Conservation (phyloP, 495 filamentous ascomycete genomes). For the Aspergillus indologenus region DNA sequence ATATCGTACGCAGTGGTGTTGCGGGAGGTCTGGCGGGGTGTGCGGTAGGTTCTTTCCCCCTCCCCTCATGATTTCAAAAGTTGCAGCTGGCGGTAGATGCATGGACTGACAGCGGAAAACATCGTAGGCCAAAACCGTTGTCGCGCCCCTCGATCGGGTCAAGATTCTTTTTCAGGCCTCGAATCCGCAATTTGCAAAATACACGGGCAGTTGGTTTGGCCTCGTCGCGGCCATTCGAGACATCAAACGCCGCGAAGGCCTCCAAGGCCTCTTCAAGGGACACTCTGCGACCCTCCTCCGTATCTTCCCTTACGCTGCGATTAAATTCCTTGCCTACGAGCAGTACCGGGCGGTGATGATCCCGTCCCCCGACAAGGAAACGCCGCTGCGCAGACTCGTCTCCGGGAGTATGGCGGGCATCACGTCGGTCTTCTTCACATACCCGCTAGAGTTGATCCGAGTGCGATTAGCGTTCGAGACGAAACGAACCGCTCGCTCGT, state of each 20-base stretch:
- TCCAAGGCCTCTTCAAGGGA: constrained; percentile 78
- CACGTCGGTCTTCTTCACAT: constrained; percentile 90
- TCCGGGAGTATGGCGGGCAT: constrained; percentile 81
- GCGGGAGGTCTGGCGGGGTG: constrained; percentile 88
- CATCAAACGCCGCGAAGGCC: constrained; percentile 73
- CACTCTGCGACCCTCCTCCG: constrained; percentile 92
- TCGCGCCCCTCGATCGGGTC: constrained; percentile 93
- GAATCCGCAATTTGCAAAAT: constrained; percentile 90
- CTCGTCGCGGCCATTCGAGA: constrained; percentile 72
- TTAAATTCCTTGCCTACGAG: constrained; percentile 97
- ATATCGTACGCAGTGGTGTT: constrained; percentile 73
- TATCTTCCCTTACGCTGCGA: constrained; percentile 95
- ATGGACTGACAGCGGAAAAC: constrained; percentile 11
- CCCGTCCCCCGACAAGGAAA: constrained; percentile 66
- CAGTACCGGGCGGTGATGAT: constrained; percentile 82
- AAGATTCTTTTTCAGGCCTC: constrained; percentile 98
- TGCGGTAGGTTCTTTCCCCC: constrained; percentile 55
- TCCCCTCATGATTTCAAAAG: neutral
- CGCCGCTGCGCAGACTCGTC: constrained; percentile 69
- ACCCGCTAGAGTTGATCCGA: constrained; percentile 87
- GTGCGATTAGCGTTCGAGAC: constrained; percentile 96
- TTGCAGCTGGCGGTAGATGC: neutral
- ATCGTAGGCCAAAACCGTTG: constrained; percentile 86
- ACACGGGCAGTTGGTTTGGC: constrained; percentile 82
- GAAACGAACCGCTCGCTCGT: constrained; percentile 59